Conservation (phyloP, 2,329 filamentous ascomycete genomes). For the Cadophora sp. region DNA sequence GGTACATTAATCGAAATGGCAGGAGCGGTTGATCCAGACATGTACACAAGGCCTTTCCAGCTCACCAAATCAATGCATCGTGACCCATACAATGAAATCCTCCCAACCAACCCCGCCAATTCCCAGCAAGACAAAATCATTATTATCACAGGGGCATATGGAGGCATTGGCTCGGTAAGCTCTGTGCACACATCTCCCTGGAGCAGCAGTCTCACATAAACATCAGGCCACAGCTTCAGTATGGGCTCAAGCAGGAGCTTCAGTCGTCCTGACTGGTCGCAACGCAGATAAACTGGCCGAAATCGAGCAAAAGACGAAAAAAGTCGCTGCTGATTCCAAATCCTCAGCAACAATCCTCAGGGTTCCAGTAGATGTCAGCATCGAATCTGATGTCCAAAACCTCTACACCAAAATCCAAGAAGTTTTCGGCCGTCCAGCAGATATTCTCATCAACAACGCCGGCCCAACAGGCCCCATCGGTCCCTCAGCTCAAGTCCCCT, state of each 20-base stretch:
- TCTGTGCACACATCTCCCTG: neutral
- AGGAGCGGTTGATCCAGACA: slow-evolving; percentile 22
- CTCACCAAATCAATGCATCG: slow-evolving; percentile 37
- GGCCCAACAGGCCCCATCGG: slow-evolving; percentile 37
- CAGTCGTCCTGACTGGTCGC: neutral
- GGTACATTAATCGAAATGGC: neutral
- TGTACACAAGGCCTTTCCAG: slow-evolving; percentile 35
- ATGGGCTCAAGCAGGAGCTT: neutral
- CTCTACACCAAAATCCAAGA: slow-evolving; percentile 26
- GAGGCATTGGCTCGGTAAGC: neutral
- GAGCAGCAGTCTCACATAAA: neutral
- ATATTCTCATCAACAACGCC: slow-evolving; percentile 48
- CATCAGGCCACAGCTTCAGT: neutral
- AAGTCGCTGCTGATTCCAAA: neutral
- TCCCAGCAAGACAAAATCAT: slow-evolving; percentile 36
- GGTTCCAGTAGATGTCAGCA: neutral
- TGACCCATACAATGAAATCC: slow-evolving; percentile 38
- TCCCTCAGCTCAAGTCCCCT: neutral
- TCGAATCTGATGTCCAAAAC: slow-evolving; percentile 28
- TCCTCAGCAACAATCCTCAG: neutral
- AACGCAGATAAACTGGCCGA: neutral
- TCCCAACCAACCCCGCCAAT: slow-evolving; percentile 34
- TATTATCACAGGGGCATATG: neutral
- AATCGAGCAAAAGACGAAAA: neutral
- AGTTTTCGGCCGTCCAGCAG: neutral